Evolutionary conservation across 495 filamentous ascomycete species (phyloP), one percentile per base, ranked within the genome.

Genomic region (Neurospora sp.): DNA sequence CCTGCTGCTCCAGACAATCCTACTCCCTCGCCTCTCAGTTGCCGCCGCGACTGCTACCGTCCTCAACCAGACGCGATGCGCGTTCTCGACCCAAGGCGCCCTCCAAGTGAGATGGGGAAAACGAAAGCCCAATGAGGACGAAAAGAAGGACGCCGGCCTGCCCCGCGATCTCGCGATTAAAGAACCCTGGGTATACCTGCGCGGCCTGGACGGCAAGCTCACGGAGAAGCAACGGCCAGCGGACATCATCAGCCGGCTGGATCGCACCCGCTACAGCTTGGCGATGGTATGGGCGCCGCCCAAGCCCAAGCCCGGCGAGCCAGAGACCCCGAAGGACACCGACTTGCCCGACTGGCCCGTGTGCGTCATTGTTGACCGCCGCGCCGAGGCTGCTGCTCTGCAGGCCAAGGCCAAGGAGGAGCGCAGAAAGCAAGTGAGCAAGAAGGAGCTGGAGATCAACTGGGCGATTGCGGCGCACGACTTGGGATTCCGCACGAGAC

Each of bases 391-490:
- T 23, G 75, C 70, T n/a, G 75, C 76, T 48, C 71, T 70, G 27
- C 73, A 74, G 41, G 78, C 74, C 11, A 82, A 78, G 73, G 73
- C 70, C 69, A 81, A 76, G 59, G 73, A 74, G 20, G 73, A 71
- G 59, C 79, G 77, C n/a, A 73, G 77, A 42, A 77, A 79, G 73
- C 31, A 59, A 8, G 70, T 75, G 44, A 66, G 69, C 74, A 74
- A 79, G 7, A 96, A 97, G 84, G 89, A 91, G 78, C 78, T 97
- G 18, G 94, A 97, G 83, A 35, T 97, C 74, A 93, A 93, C 81
- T 97, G 94, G 94, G 89, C 91, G 37, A 94, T 95, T 75, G 89
- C 89, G 71, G 75, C 79, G 11, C 84, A 92, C 80, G 92, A 94
- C 81, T 81, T 94, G 35, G 76, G 76, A 4, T 89, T 92, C 78